Conservation (phyloP, 2,329 filamentous ascomycete species). For the Metarhizium guizhouense region DNA sequence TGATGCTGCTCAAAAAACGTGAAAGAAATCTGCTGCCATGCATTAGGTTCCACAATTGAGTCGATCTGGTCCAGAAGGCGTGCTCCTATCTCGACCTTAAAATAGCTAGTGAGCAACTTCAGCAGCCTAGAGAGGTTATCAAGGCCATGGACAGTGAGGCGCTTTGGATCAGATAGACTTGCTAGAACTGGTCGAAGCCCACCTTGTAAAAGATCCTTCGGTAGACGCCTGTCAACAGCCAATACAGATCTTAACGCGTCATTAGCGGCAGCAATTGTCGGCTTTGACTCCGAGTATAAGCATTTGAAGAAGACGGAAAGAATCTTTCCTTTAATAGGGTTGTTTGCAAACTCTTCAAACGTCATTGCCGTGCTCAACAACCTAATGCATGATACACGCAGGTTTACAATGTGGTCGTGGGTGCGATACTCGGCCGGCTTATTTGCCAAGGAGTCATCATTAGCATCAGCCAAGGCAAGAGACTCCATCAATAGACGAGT, state of each 20-base stretch:
- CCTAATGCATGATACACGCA: slow-evolving; percentile 88
- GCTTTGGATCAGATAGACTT: slow-evolving; percentile 88
- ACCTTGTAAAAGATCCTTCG: slow-evolving; percentile 90
- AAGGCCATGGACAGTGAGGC: slow-evolving; percentile 78
- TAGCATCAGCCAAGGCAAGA: slow-evolving; percentile 85
- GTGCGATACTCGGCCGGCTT: slow-evolving; percentile 92
- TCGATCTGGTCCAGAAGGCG: slow-evolving; percentile 92
- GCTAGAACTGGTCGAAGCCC: slow-evolving; percentile 92
- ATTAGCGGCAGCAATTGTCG: slow-evolving; percentile 90
- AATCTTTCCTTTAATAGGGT: slow-evolving; percentile 58
- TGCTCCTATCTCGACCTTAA: slow-evolving; percentile 95
- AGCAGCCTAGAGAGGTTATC: slow-evolving; percentile 85
- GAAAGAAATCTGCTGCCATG: slow-evolving; percentile 86
- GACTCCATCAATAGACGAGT: slow-evolving; percentile 90
- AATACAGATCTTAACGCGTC: slow-evolving; percentile 82
- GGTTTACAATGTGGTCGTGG: slow-evolving; percentile 85
- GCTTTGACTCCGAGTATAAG: slow-evolving; percentile 83
- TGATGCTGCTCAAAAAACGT: slow-evolving; percentile 87
- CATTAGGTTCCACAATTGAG: slow-evolving; percentile 70
- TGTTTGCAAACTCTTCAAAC: slow-evolving; percentile 83
- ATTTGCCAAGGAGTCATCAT: slow-evolving; percentile 84
- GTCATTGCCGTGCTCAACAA: slow-evolving; percentile 88
- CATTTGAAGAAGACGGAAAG: slow-evolving; percentile 98
- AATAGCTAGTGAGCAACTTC: slow-evolving; percentile 91
- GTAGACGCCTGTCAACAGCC: slow-evolving; percentile 79